Evolutionary conservation across 1,139 yeast species (phyloP).

Genomic region (Candida tropicalis): DNA sequence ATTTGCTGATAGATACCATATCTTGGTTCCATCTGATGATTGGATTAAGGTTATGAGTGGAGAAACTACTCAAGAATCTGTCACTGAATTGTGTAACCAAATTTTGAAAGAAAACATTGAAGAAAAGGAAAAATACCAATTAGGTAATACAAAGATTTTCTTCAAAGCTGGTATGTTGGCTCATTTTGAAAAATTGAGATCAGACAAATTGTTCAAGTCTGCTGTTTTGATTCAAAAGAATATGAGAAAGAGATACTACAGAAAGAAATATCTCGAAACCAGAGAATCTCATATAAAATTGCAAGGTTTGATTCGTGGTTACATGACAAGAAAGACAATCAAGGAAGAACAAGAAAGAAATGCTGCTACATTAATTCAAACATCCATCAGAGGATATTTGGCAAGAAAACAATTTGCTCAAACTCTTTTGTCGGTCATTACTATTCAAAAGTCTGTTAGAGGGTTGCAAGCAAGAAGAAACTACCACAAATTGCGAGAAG

Average conservation of each 20-base stretch:
- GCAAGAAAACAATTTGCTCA: constrained; percentile 50
- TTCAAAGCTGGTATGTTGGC: constrained; percentile 98
- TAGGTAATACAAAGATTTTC: constrained; percentile 88
- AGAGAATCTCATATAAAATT: constrained; percentile 55
- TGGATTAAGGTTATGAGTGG: constrained; percentile 68
- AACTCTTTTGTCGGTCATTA: constrained; percentile 54
- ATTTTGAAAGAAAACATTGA: constrained; percentile 67
- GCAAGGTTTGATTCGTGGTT: constrained; percentile 71
- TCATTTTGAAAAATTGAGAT: constrained; percentile 80
- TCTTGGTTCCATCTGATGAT: constrained; percentile 69
- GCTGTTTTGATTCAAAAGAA: constrained; percentile 89
- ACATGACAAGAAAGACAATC: constrained; percentile 57
- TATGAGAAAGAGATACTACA: constrained; percentile 66
- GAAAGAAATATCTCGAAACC: constrained; percentile 59
- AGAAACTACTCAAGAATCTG: constrained; percentile 56
- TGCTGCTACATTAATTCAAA: constrained; percentile 77
- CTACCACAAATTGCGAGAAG: constrained; percentile 49
- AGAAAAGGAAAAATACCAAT: constrained; percentile 72
- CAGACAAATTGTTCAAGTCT: constrained; percentile 73
- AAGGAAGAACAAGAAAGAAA: constrained; percentile 58
- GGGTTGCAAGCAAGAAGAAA: constrained; percentile 62
- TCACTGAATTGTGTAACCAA: constrained; percentile 64
- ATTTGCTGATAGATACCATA: constrained; percentile 87
- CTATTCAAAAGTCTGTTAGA: constrained; percentile 70
- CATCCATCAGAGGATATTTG: constrained; percentile 65